A percentile compares a stretch with the other conserved stretches of the same genome.
phyloP scores from a whole-genome alignment of 2,329 filamentous ascomycete species.

The Pezicula neosporulosa region DNA sequence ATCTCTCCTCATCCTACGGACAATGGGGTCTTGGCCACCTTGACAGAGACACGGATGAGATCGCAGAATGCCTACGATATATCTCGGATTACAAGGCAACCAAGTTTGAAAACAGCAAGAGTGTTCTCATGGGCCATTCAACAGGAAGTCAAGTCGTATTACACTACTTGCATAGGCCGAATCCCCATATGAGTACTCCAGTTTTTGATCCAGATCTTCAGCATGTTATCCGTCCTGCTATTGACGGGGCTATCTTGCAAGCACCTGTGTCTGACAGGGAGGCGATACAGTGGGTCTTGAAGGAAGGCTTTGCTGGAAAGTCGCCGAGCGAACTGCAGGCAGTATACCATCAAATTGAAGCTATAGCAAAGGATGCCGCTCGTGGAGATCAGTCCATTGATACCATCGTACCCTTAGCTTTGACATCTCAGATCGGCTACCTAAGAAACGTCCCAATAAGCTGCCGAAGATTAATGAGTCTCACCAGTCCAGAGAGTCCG shows the following conservation, averaged over 20 bases:
- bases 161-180: conserved; percentile 51
- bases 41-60: conserved; percentile 33
- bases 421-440: conserved; percentile 28
- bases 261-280: too few species aligned
- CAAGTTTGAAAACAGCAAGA: conserved; percentile 39
- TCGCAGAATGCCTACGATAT: conserved; percentile 27
- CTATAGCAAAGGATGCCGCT: too few species aligned
- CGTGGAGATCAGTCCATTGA: conserved; percentile 25
- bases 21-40: conserved; percentile 34
- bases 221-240: conserved; percentile 35
- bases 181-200: conserved; percentile 28
- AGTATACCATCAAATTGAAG: too few species aligned
- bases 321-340: too few species aligned
- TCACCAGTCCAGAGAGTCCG: conserved; percentile 45
- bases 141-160: conserved; percentile 66
- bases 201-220: conserved; percentile 23
- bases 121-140: conserved; percentile 65
- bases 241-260: too few species aligned
- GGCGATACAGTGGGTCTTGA: too few species aligned
- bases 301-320: too few species aligned
- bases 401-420: conserved; percentile 28
- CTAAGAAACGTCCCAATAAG: conserved; percentile 26
- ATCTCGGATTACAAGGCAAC: conserved; percentile 30
- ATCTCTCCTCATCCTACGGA: conserved; percentile 36
- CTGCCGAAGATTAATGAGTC: conserved; percentile 34